phyloP scores from a whole-genome alignment of 2,329 filamentous ascomycete genomes.

The Alternaria triticina region DNA sequence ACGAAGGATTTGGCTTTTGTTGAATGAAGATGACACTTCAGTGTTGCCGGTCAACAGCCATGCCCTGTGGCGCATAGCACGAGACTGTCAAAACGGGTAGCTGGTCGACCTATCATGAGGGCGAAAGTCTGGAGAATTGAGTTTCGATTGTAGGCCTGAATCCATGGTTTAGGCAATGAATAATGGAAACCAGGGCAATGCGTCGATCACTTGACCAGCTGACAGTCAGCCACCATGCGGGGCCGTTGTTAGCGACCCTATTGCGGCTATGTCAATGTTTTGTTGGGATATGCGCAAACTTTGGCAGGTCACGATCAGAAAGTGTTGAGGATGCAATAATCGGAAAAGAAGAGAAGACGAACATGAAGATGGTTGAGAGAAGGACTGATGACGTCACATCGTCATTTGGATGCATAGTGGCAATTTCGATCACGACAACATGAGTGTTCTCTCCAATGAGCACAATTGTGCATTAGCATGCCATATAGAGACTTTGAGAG shows the following conservation, averaged over 20 bases:
- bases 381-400: background rate
- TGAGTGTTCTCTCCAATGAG: no score
- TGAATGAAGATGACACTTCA: background rate
- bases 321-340: background rate
- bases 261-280: background rate
- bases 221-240: background rate
- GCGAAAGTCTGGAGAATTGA: no score
- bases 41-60: background rate
- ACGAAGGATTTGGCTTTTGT: background rate
- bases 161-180: background rate
- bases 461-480: no score
- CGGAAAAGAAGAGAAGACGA: background rate
- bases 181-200: background rate
- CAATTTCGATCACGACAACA: no score
- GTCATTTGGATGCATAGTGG: no score
- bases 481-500: no score
- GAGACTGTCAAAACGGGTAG: background rate
- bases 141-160: background rate
- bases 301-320: no score
- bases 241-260: background rate
- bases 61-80: background rate
- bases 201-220: background rate
- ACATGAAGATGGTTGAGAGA: background rate
- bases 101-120: background rate
- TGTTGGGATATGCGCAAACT: background rate